Evolutionary conservation across 495 filamentous ascomycete species (phyloP), one percentile per base, ranked within the genome.

Genomic region (Aspergillus carlsbadensis): DNA sequence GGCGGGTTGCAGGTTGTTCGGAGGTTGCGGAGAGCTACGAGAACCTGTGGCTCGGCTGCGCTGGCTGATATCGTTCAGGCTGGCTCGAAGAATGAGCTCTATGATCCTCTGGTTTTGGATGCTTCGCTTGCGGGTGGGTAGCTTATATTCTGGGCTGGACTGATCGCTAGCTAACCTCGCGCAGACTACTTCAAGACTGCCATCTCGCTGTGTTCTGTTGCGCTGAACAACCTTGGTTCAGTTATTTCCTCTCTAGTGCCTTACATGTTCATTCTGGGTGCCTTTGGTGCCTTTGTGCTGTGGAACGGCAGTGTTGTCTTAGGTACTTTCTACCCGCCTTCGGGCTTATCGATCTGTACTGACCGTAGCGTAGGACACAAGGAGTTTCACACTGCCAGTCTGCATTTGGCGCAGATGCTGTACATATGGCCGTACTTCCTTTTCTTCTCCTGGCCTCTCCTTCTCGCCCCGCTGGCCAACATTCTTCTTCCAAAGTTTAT

Each of bases 301-400:
- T 94, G 86, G 89, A 98, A 98, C 61, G 85, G 88, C 40, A 86
- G 92, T 7, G 92, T 98, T 17, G 94, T 97, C 1, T 80, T 98
- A 22, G 94, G 91, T 90, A 71, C 41, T 69, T 67, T 26, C 43
- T 26, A 21, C 5, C 14, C 20, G 54, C 14, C 14, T 6, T 17
- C 26, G 33, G 37, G 22, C 18, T 59, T 52, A 43, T 34, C 20
- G 22, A 47, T 56, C 8, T 5, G 59, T 56, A 45, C 62, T 70
- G 15, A 63, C 35, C 47, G 2, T 6, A 37, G n/a, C 20, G 6
- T 50, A 90, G 87, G 90, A 15, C 95, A 98, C 70, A 96, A 97
- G 75, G 86, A 88, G 22, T 96, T 96, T 64, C 94, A 98, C 66
- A 76, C 91, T 54, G 90, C 91, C 3, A 91, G 90, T 6, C 68